Conservation (phyloP, 306 rosid species). For the Glycyrrhiza uralensis region DNA sequence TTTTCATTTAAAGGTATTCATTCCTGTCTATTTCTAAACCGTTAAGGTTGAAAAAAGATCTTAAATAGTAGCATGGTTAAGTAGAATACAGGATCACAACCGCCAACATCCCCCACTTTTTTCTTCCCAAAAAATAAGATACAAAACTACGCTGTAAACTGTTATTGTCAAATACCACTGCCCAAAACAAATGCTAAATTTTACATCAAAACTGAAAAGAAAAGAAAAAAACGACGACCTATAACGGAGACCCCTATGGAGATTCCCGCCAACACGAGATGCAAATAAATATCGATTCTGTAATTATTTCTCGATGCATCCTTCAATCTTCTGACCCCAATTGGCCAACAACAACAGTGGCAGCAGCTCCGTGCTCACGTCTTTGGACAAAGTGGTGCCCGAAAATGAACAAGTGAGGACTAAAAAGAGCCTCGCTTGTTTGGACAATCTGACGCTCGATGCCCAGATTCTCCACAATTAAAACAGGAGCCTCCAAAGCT, state of each 20-base stretch:
- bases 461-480: slow-evolving; percentile 85
- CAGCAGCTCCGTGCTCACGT: slow-evolving; percentile 35
- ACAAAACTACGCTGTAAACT: not conserved
- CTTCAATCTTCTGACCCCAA: slow-evolving; percentile 21
- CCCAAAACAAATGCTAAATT: slow-evolving; percentile 5
- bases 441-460: slow-evolving; percentile 91
- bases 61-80: slow-evolving; percentile 9
- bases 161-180: slow-evolving; percentile 8
- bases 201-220: slow-evolving; percentile 5
- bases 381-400: slow-evolving; percentile 20
- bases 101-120: not conserved
- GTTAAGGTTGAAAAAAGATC: slow-evolving; percentile 11
- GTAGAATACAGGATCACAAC: slow-evolving; percentile 15
- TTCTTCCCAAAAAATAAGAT: not conserved
- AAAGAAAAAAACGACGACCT: not conserved
- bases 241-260: slow-evolving; percentile 10
- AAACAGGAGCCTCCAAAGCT: slow-evolving; percentile 86
- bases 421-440: slow-evolving; percentile 40
- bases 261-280: slow-evolving; percentile 19
- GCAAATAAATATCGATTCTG: slow-evolving; percentile 24
- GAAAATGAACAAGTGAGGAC: slow-evolving; percentile 20
- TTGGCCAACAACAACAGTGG: slow-evolving; percentile 29
- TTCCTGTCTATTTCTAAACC: slow-evolving; percentile 10
- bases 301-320: slow-evolving; percentile 26
- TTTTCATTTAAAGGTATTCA: slow-evolving; percentile 3